Conservation (phyloP, 2,329 filamentous ascomycete genomes). For the Westerdykella aurantiaca region DNA sequence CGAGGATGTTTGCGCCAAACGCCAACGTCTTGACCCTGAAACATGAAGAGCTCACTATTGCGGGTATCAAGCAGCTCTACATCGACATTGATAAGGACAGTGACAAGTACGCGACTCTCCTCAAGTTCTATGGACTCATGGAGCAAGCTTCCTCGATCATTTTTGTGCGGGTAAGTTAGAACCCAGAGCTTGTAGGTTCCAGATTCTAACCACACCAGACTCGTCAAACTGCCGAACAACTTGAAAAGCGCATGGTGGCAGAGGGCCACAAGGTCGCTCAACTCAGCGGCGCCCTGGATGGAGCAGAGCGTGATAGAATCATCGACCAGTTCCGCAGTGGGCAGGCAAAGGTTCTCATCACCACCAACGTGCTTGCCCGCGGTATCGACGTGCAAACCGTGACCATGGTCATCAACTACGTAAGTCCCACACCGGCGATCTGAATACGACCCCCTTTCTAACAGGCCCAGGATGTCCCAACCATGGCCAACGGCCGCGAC, state of each 20-base stretch:
- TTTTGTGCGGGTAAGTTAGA: constrained; percentile 71
- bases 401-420: constrained; percentile 97
- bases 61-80: constrained; percentile 96
- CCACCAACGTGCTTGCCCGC: constrained; percentile 91
- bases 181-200: neutral
- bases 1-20: constrained; percentile 74
- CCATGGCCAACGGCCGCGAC: constrained; percentile 51
- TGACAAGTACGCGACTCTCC: constrained; percentile 81
- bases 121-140: constrained; percentile 92
- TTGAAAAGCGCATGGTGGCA: constrained; percentile 75
- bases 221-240: constrained; percentile 76
- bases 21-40: constrained; percentile 83
- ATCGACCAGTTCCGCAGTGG: constrained; percentile 83
- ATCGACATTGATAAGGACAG: constrained; percentile 81
- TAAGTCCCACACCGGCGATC: constrained; percentile 21
- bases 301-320: constrained; percentile 71
- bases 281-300: constrained; percentile 83
- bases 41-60: constrained; percentile 88
- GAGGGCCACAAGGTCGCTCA: constrained; percentile 92
- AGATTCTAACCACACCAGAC: constrained; percentile 49
- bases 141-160: constrained; percentile 97
- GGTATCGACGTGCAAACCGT: constrained; percentile 91
- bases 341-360: constrained; percentile 90
- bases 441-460: constrained; percentile 3
- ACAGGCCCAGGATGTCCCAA: constrained; percentile 48